These are phyloP conservation scores for Aspergillus chevalieri DNA, from an alignment of 2,329 filamentous ascomycete species.

Conservation along the genomic window DNA sequence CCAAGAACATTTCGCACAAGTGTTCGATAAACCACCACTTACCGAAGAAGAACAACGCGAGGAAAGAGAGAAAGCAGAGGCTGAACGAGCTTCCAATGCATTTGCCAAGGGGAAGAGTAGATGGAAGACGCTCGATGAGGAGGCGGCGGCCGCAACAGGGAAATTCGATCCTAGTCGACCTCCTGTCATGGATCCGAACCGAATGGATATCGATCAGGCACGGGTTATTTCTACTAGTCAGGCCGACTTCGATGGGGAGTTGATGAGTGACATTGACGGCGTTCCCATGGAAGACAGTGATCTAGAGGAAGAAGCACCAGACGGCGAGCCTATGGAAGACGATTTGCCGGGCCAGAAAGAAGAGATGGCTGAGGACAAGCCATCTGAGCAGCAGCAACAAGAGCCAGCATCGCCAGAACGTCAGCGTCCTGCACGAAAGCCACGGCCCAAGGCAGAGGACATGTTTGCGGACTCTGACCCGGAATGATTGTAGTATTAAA, in stretches of 20 bases:
- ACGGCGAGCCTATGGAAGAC: slow-evolving; percentile 45
- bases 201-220: slow-evolving; percentile 28
- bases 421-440: slow-evolving; percentile 42
- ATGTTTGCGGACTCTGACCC: slow-evolving; percentile 79
- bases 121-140: slow-evolving; percentile 44
- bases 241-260: slow-evolving; percentile 34
- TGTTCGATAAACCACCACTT: slow-evolving; percentile 65
- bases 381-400: slow-evolving; percentile 16
- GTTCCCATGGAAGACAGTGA: slow-evolving; percentile 45
- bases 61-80: slow-evolving; percentile 39
- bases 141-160: slow-evolving; percentile 19
- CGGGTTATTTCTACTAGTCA: slow-evolving; percentile 37
- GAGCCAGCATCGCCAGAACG: slow-evolving; percentile 20
- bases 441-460: slow-evolving; percentile 69
- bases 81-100: slow-evolving; percentile 30
- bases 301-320: slow-evolving; percentile 45
- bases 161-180: slow-evolving; percentile 24
- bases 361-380: slow-evolving; percentile 12
- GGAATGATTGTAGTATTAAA: slow-evolving; percentile 26
- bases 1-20: slow-evolving; percentile 63
- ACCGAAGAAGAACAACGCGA: slow-evolving; percentile 41
- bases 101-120: slow-evolving; percentile 39
- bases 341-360: slow-evolving; percentile 26
- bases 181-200: slow-evolving; percentile 19
- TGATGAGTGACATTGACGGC: slow-evolving; percentile 40